phyloP scores from a whole-genome alignment of 768 basidiomycete genomes.

The Suillus paluster region DNA sequence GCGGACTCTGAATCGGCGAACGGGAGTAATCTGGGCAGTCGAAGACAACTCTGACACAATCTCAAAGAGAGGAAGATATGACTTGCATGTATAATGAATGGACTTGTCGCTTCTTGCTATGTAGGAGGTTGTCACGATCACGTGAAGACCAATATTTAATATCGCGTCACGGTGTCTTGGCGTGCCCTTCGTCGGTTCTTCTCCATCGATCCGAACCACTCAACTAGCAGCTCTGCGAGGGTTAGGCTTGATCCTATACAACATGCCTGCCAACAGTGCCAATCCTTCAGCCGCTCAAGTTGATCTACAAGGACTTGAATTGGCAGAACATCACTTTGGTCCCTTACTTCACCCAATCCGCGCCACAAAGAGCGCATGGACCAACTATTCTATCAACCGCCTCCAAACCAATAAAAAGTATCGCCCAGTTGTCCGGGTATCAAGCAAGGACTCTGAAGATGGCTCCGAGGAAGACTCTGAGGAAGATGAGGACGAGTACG shows the following conservation, averaged over 20 bases:
- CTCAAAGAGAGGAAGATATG: not conserved
- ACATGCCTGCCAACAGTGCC: not conserved
- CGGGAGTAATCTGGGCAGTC: no score
- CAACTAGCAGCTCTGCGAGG: not conserved
- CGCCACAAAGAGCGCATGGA: constrained; percentile 5
- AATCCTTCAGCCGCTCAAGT: not conserved
- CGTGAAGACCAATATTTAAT: not conserved
- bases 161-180: not conserved
- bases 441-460: not conserved
- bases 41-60: not conserved
- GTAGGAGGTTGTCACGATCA: not conserved
- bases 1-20: not conserved
- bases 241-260: not conserved
- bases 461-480: not conserved
- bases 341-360: constrained; percentile 8
- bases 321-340: constrained; percentile 10
- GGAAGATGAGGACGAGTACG: not conserved
- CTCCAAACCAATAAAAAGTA: not conserved
- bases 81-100: not conserved
- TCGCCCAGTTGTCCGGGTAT: not conserved
- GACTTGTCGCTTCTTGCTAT: not conserved
- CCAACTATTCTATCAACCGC: constrained; percentile 8
- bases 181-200: not conserved
- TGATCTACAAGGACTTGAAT: not conserved
- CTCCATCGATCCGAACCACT: not conserved